phyloP scores from a whole-genome alignment of 768 basidiomycete genomes.

The Tricholoma bakamatsutake region DNA sequence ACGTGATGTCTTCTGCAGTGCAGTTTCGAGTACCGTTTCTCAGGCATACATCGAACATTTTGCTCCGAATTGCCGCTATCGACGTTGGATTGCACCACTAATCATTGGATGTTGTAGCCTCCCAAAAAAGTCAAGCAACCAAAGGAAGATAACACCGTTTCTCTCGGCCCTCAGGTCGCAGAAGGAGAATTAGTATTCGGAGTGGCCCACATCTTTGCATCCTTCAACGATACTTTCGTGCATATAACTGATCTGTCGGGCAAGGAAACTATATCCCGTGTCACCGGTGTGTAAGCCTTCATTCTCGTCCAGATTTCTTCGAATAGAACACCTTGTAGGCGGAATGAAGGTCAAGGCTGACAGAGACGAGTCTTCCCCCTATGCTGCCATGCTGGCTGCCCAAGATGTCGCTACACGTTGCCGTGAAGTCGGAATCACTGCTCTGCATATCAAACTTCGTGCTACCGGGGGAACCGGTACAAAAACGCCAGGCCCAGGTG shows the following conservation, averaged over 20 bases:
- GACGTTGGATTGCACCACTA: constrained; percentile 47
- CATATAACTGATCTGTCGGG: constrained; percentile 98
- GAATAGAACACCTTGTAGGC: constrained; percentile 36
- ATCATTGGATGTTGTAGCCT: constrained; percentile 58
- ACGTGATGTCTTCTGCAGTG: constrained; percentile 14
- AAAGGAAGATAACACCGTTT: constrained; percentile 79
- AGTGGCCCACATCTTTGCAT: constrained; percentile 97
- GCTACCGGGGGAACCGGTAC: constrained; percentile 98
- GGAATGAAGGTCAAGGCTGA: constrained; percentile 99
- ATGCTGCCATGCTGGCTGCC: constrained; percentile 97
- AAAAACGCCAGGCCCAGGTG: constrained; percentile 98
- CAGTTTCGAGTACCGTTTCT: neutral
- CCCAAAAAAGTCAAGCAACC: constrained; percentile 78
- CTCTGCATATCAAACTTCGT: constrained; percentile 97
- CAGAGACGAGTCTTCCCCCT: constrained; percentile 97
- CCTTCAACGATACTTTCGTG: constrained; percentile 99
- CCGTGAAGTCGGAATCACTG: constrained; percentile 98
- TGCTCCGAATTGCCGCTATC: neutral
- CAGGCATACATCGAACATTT: constrained; percentile 1
- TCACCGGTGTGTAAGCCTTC: constrained; percentile 64
- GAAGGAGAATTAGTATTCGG: constrained; percentile 98
- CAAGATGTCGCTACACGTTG: constrained; percentile 96
- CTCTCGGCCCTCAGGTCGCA: constrained; percentile 91
- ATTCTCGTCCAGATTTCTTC: neutral
- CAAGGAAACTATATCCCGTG: constrained; percentile 98